A percentile compares a stretch with the other conserved stretches of the same genome.
These are phyloP conservation scores for Pythium oligandrum DNA, from an alignment of 352 stramenopile genomes.

Conservation along the genomic window DNA sequence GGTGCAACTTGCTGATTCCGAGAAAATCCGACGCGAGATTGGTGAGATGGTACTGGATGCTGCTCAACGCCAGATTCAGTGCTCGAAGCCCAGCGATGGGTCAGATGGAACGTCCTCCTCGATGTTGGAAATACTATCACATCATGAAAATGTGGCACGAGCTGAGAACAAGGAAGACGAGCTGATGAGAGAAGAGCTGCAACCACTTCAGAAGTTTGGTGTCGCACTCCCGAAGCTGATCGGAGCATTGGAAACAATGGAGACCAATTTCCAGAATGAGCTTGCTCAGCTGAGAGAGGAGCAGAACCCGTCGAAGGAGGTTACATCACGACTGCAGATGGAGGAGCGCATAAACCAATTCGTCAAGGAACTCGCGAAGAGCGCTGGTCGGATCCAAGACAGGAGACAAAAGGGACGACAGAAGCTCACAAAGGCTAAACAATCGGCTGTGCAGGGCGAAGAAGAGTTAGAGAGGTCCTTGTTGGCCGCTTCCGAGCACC, in stretches of 20 bases:
- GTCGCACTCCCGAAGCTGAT: slow-evolving; percentile 34
- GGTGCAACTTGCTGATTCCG: slow-evolving; percentile 35
- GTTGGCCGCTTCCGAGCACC: slow-evolving; percentile 1
- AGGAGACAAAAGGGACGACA: slow-evolving; percentile 5
- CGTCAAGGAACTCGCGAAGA: slow-evolving; percentile 6
- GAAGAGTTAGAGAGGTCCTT: slow-evolving; percentile 6
- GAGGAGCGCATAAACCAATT: slow-evolving; percentile 13
- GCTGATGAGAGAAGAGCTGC: slow-evolving; percentile 19
- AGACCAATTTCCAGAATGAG: slow-evolving; percentile 38
- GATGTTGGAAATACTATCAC: slow-evolving; percentile 17
- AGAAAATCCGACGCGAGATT: slow-evolving; percentile 52
- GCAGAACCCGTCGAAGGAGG: slow-evolving; percentile 56
- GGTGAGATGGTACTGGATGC: slow-evolving; percentile 41
- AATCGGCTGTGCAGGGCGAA: not conserved
- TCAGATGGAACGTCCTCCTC: not conserved
- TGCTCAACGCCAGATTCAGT: slow-evolving; percentile 29
- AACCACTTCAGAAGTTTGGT: slow-evolving; percentile 36
- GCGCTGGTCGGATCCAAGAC: slow-evolving; percentile 6
- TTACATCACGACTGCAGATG: slow-evolving; percentile 31
- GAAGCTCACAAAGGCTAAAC: slow-evolving; percentile 3
- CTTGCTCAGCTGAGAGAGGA: slow-evolving; percentile 37
- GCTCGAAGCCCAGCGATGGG: not conserved
- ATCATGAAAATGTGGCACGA: slow-evolving; percentile 35
- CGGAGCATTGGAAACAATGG: slow-evolving; percentile 30
- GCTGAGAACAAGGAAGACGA: slow-evolving; percentile 59